Conservation (phyloP, 2,329 filamentous ascomycete species). For the Rasamsonia emersonii region DNA sequence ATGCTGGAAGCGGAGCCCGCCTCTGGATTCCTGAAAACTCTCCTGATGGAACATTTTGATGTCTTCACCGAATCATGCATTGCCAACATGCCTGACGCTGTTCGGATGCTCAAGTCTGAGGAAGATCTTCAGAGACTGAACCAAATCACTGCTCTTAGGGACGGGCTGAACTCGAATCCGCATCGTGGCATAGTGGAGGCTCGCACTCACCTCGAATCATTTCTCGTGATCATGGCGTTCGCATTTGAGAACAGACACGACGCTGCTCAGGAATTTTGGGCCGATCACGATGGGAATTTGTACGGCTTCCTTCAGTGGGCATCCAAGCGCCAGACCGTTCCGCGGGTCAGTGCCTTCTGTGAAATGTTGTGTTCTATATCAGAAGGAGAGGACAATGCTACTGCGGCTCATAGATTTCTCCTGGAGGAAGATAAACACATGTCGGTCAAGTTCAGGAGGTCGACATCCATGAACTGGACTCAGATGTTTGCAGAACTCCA, state of each 20-base stretch:
- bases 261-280: conserved; percentile 83
- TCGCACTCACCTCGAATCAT: conserved; percentile 66
- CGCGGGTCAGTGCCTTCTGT: conserved; percentile 92
- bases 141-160: conserved; percentile 37
- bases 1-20: conserved; percentile 60
- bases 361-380: conserved; percentile 90
- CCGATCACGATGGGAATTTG: conserved; percentile 82
- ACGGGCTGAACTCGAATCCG: conserved; percentile 32
- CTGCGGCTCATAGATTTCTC: conserved; percentile 78
- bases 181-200: conserved; percentile 34
- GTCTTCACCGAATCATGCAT: conserved; percentile 87
- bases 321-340: conserved; percentile 88
- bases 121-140: conserved; percentile 68
- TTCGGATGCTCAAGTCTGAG: conserved; percentile 75
- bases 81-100: conserved; percentile 85
- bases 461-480: conserved; percentile 79
- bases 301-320: conserved; percentile 96
- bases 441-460: conserved; percentile 69
- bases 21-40: conserved; percentile 60
- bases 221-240: conserved; percentile 86
- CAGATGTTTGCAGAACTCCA: conserved; percentile 88
- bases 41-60: conserved; percentile 74
- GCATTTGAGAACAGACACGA: conserved; percentile 80
- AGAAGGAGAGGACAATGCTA: conserved; percentile 71
- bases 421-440: conserved; percentile 71